Conservation (phyloP, 148 eudicot genomes). For the Fagopyrum esculentum region DNA sequence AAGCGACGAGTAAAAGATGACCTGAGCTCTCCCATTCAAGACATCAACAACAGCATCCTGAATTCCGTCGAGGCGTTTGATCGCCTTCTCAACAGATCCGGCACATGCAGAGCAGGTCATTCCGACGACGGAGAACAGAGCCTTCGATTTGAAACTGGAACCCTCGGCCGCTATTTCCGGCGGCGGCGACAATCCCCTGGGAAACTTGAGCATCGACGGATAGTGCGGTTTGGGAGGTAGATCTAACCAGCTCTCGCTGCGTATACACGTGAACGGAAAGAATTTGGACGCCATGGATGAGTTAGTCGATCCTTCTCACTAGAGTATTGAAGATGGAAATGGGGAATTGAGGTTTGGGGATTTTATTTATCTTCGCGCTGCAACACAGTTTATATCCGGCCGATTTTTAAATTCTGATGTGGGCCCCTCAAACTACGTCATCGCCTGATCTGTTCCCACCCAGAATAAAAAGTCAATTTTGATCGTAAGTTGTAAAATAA, state of each 20-base stretch:
- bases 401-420: background rate
- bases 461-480: background rate
- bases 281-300: constrained; percentile 33
- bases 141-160: constrained; percentile 39
- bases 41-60: constrained; percentile 68
- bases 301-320: background rate
- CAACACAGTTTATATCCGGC: background rate
- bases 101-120: constrained; percentile 92
- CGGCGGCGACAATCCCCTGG: constrained; percentile 42
- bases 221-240: constrained; percentile 57
- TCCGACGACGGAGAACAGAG: constrained; percentile 55
- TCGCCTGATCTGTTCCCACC: background rate
- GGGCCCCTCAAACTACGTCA: background rate
- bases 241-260: constrained; percentile 24
- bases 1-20: constrained; percentile 47
- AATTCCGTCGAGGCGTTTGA: constrained; percentile 73
- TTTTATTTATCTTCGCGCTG: constrained; percentile 1
- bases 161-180: constrained; percentile 25
- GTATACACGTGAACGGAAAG: constrained; percentile 36
- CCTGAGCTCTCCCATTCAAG: constrained; percentile 59
- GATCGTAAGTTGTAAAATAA: background rate
- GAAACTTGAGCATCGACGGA: constrained; percentile 77
- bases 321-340: background rate
- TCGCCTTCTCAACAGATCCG: constrained; percentile 72
- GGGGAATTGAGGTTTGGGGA: background rate